phyloP scores from a whole-genome alignment of 2,329 filamentous ascomycete genomes.

The Coniochaeta pulveracea region DNA sequence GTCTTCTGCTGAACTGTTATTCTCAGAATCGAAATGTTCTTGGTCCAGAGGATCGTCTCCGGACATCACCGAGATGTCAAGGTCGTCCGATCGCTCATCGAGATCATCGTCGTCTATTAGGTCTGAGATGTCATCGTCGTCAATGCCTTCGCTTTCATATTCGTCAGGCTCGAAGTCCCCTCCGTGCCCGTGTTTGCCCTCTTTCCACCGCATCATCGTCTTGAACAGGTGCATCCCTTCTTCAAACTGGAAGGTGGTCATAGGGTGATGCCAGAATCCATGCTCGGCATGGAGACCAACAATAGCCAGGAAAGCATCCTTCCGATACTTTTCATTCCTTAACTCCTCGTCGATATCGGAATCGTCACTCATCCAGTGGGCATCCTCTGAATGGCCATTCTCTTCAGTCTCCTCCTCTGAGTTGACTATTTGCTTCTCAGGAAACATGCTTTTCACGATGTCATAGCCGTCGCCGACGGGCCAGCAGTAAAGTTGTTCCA shows the following conservation, averaged over 20 bases:
- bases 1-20: not conserved
- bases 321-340: not conserved
- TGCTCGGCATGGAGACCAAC: not conserved
- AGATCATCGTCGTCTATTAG: conserved; percentile 7
- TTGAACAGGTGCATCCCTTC: conserved; percentile 1
- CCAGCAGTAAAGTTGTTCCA: conserved; percentile 18
- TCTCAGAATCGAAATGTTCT: too few species aligned
- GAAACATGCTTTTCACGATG: conserved; percentile 5
- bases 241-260: not conserved
- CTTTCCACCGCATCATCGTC: not conserved
- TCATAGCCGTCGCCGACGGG: conserved; percentile 12
- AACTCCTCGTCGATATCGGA: not conserved
- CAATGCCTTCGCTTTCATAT: conserved; percentile 12
- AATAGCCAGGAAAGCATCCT: not conserved
- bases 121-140: conserved; percentile 9
- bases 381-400: not conserved
- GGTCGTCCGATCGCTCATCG: conserved; percentile 5
- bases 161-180: conserved; percentile 4
- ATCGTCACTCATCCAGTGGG: not conserved
- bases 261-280: not conserved
- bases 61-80: conserved; percentile 5
- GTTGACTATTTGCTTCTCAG: conserved; percentile 2
- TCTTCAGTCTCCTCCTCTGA: not conserved
- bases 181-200: not conserved
- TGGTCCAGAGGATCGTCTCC: too few species aligned